Base-by-base conservation (phyloP, 1,284 basidiomycete genomes). In the Puccinia novopanici region DNA sequence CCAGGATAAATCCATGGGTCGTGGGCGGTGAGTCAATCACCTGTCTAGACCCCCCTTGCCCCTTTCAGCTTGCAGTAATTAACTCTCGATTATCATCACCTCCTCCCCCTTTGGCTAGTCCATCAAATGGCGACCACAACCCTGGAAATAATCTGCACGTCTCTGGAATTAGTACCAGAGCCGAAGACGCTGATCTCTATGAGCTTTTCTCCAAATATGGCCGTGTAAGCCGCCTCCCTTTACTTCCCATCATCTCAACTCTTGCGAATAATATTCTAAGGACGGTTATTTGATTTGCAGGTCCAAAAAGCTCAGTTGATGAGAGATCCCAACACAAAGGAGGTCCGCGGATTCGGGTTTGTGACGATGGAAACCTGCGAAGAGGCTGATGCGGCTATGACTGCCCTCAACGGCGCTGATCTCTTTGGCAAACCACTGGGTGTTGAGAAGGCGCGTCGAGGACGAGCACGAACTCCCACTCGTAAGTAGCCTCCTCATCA, bases 121-220 rank as follows among this genome's bases (percentile, higher is more conserved):
- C 86, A 19, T 87, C 86, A 24, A 87, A 87, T 57, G 86, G 87
- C 81, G 83, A 75, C 82, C 59, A 63, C 34, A 98, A 98, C 87
- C 93, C 93, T 1, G 95, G 96, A 75, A 98, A 97, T 88, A 98
- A 98, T 87, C 89, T 99, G 54, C 96, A 99, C 86, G 93, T 98
- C 82, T 96, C 94, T 59, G 91, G 93, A 55, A 88, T 99, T 75
- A 91, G 91, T 83, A 89, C 90, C 85, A 88, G 88, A 82, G 91
- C 96, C 81, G 93, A 93, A 84, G 92, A 92, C 74, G 90, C 91
- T 76, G 91, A 93, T 84, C 91, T 99, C 70, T 94, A 98, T 86
- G 90, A 91, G 40, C 89, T 91, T 15, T 98, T 99, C 85, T 89
- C 90, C 83, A 95, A 95, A 87, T 91, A 91, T 86, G 96, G 96